Conservation (phyloP, 1,139 yeast species). For the Candida labiduridarum region DNA sequence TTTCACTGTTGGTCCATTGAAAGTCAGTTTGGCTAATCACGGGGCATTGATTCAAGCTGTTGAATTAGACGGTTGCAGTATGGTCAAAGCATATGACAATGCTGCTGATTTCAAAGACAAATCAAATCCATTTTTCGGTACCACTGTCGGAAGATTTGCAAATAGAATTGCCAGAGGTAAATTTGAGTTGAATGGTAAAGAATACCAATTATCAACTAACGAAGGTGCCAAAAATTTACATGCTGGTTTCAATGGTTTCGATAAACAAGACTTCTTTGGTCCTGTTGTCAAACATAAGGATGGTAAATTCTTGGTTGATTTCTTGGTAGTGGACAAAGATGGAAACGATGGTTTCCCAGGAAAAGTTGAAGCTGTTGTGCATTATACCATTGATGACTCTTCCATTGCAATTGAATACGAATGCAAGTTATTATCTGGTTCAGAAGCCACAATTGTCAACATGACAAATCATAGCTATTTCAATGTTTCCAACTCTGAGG, state of each 20-base stretch:
- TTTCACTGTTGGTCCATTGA: conserved; percentile 34
- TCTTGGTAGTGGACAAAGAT: conserved; percentile 44
- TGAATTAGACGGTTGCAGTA: conserved; percentile 32
- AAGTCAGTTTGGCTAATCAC: conserved; percentile 49
- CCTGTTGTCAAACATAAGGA: conserved; percentile 45
- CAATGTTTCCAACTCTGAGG: conserved; percentile 35
- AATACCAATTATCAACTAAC: conserved; percentile 44
- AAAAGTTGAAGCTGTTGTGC: conserved; percentile 44
- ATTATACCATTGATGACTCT: conserved; percentile 37
- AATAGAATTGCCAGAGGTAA: conserved; percentile 56
- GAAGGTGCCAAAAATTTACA: conserved; percentile 48
- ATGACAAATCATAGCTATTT: conserved; percentile 70
- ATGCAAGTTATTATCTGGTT: conserved; percentile 38
- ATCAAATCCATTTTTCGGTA: conserved; percentile 57
- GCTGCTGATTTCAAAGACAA: conserved; percentile 37
- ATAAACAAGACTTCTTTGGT: conserved; percentile 51
- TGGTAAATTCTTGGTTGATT: conserved; percentile 39
- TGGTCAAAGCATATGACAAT: conserved; percentile 37
- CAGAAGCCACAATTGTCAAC: conserved; percentile 52
- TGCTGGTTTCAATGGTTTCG: conserved; percentile 58
- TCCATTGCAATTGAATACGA: conserved; percentile 49
- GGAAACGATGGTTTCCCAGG: conserved; percentile 61
- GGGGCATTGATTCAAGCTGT: conserved; percentile 56
- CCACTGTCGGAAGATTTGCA: conserved; percentile 67
- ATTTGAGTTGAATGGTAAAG: conserved; percentile 42